phyloP scores from a whole-genome alignment of 331 rosid species.

The Stylosanthes scabra region DNA sequence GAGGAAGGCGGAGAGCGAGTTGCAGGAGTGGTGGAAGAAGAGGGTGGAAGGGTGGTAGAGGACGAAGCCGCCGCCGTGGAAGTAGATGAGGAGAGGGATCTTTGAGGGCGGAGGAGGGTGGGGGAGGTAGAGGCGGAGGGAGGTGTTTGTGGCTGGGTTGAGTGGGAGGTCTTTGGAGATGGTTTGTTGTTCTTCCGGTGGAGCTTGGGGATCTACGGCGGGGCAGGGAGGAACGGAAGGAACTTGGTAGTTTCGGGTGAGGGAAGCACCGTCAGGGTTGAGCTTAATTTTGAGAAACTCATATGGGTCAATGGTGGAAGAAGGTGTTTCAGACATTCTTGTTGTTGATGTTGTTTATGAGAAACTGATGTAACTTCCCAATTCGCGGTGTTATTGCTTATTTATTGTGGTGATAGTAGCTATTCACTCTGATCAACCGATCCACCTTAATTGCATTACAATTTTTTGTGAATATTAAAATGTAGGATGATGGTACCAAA shows the following conservation, averaged over 20 bases:
- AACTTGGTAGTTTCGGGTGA: slow-evolving; percentile 44
- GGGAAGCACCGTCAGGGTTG: slow-evolving; percentile 69
- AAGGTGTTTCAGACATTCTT: slow-evolving; percentile 51
- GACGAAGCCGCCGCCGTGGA: slow-evolving; percentile 93
- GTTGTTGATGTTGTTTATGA: not conserved
- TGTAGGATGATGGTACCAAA: too few relatives aligned
- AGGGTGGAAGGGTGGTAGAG: slow-evolving; percentile 56
- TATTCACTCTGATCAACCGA: too few relatives aligned
- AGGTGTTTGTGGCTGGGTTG: slow-evolving; percentile 53
- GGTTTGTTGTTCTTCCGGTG: slow-evolving; percentile 36
- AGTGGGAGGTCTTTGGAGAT: slow-evolving; percentile 66
- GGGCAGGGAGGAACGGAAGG: slow-evolving; percentile 40
- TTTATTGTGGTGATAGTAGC: too few relatives aligned
- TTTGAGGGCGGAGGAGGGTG: slow-evolving; percentile 44
- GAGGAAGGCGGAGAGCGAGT: slow-evolving; percentile 35
- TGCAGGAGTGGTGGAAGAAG: slow-evolving; percentile 57
- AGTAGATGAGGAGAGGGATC: slow-evolving; percentile 70
- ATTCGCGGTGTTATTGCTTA: not conserved
- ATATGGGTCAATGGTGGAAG: slow-evolving; percentile 52
- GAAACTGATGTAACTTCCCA: not conserved
- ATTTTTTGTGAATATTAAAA: too few relatives aligned
- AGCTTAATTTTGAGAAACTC: slow-evolving; percentile 48
- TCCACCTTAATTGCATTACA: too few relatives aligned
- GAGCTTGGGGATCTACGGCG: slow-evolving; percentile 3
- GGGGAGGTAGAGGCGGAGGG: slow-evolving; percentile 74